Percentiles rank a stretch among this genome's conserved stretches.
These are phyloP conservation scores for Turnera subulata DNA, from an alignment of 345 rosid genomes.

Conservation along the genomic window DNA sequence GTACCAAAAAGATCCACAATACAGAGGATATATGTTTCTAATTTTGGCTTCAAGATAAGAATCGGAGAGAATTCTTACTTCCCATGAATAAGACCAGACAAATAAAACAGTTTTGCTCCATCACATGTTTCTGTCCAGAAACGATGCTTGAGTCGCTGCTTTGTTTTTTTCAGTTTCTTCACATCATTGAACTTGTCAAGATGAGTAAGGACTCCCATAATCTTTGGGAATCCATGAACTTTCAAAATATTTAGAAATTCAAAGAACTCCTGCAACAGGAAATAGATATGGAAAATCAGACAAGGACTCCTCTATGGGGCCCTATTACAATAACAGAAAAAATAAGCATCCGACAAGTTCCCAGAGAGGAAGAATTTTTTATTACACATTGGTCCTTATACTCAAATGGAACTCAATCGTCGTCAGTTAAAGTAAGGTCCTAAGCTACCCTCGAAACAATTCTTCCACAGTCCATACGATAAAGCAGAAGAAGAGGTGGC, in stretches of 20 bases:
- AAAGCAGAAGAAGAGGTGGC: not conserved
- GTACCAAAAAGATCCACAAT: not conserved
- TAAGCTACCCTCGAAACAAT: not conserved
- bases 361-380: no score
- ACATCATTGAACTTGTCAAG: conserved; percentile 90
- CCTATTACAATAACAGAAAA: not conserved
- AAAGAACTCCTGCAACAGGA: conserved; percentile 71
- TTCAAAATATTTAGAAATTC: conserved; percentile 94
- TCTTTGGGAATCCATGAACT: conserved; percentile 87
- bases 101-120: conserved; percentile 89
- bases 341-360: not conserved
- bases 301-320: not conserved
- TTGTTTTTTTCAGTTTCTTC: conserved; percentile 83
- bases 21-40: not conserved
- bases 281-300: conserved; percentile 9
- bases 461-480: not conserved
- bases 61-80: conserved; percentile 46
- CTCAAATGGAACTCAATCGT: not conserved
- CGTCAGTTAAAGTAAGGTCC: not conserved
- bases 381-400: not conserved
- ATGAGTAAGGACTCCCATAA: conserved; percentile 97
- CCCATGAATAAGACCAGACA: conserved; percentile 85
- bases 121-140: conserved; percentile 89
- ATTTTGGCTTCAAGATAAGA: not conserved
- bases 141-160: conserved; percentile 89